A percentile compares a stretch with the other conserved stretches of the same genome.
Conservation (phyloP, 192 early-diverging fungal genomes). For the Coemansia sp. region DNA sequence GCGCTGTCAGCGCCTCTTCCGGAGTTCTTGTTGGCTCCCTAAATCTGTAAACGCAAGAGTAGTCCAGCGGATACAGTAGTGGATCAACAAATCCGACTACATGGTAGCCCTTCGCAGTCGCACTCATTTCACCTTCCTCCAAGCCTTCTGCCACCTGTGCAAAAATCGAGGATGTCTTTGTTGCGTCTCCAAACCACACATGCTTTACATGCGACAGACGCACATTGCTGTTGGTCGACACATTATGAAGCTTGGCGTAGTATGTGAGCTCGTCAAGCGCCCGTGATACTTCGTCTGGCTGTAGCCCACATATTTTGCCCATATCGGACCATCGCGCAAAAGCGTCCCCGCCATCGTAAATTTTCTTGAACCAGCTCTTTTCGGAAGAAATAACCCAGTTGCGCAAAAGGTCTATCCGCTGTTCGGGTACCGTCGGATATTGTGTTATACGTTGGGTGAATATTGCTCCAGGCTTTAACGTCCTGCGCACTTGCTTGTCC, state of each 20-base stretch:
- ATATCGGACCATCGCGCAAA: neutral
- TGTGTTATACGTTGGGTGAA: neutral
- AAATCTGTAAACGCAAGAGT: conserved; percentile 15
- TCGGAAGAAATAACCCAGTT: neutral
- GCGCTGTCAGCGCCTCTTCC: conserved; percentile 14
- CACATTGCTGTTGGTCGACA: conserved; percentile 5
- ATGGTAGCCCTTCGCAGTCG: conserved; percentile 15
- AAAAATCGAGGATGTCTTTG: neutral
- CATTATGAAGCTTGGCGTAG: neutral
- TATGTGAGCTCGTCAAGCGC: neutral
- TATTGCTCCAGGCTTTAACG: neutral
- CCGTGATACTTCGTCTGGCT: neutral
- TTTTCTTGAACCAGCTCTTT: neutral
- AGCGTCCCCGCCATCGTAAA: neutral
- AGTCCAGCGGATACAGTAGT: conserved; percentile 54
- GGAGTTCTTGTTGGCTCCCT: conserved; percentile 24
- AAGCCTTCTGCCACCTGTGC: neutral
- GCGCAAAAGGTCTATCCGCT: neutral
- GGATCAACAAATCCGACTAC: conserved; percentile 57
- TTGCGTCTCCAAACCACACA: neutral
- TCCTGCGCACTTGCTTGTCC: neutral
- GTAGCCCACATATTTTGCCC: neutral
- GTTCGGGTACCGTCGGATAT: neutral
- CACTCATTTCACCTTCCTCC: neutral
- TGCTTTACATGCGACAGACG: neutral